phyloP scores from a whole-genome alignment of 768 basidiomycete genomes.

The Lactifluus subvellereus region DNA sequence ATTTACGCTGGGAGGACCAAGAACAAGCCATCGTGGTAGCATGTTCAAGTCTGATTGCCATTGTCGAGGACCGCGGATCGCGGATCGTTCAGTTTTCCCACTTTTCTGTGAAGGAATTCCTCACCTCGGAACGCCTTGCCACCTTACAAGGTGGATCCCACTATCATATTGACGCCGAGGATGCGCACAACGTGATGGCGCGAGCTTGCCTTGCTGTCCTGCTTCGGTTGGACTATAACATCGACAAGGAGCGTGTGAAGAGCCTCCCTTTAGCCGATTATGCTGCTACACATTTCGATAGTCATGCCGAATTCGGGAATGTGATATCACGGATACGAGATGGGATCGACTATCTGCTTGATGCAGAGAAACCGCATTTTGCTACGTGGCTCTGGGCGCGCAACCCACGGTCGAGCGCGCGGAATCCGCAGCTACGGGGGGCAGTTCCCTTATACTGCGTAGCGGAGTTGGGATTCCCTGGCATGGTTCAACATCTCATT shows the following conservation, averaged over 20 bases:
- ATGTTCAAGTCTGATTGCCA: not conserved
- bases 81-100: slow-evolving; percentile 4
- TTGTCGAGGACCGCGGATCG: not conserved
- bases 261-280: not conserved
- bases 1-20: not conserved
- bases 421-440: not conserved
- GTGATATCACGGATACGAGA: not conserved
- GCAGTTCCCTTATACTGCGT: not conserved
- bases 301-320: not conserved
- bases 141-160: not conserved
- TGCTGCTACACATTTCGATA: not conserved
- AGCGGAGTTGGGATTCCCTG: too few species aligned
- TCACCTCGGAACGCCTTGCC: slow-evolving; percentile 2
- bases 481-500: not conserved
- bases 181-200: not conserved
- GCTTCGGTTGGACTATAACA: not conserved
- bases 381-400: not conserved
- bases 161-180: not conserved
- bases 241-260: not conserved
- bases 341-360: not conserved
- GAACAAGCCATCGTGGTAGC: not conserved
- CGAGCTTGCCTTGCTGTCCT: not conserved
- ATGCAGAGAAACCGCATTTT: not conserved
- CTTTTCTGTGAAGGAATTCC: slow-evolving; percentile 4
- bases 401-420: too few species aligned